Conservation (phyloP, 148 eudicot genomes). For the Pharnaceum exiguum region DNA sequence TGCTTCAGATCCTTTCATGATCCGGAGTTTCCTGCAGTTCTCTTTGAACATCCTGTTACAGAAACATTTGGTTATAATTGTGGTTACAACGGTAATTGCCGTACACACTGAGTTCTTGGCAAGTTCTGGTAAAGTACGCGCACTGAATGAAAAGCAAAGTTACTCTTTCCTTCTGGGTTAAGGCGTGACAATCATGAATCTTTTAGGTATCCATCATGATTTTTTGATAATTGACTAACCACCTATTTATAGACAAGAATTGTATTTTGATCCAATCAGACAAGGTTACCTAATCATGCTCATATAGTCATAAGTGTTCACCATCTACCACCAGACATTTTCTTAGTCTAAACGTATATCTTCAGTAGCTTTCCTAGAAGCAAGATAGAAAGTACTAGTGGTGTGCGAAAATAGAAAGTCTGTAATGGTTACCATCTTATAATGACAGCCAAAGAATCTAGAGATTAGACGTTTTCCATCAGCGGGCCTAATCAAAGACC, state of each 20-base stretch:
- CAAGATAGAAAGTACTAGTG: not conserved
- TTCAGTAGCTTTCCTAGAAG: not conserved
- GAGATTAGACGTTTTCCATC: slow-evolving; percentile 13
- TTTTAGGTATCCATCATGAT: too few species aligned
- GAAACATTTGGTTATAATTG: not conserved
- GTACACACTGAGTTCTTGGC: too few species aligned
- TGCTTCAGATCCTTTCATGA: slow-evolving; percentile 38
- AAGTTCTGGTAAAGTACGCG: too few species aligned
- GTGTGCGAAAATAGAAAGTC: not conserved
- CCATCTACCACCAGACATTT: too few species aligned
- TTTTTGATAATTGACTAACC: too few species aligned
- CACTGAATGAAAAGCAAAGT: too few species aligned
- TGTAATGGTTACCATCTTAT: not conserved
- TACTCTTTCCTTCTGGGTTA: too few species aligned
- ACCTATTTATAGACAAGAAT: too few species aligned
- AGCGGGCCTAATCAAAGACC: not conserved
- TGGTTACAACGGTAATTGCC: not conserved
- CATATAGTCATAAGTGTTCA: not conserved
- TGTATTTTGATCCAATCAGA: too few species aligned
- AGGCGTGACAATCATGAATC: too few species aligned
- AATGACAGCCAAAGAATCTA: slow-evolving; percentile 2
- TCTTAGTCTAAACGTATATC: not conserved
- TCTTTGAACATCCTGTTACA: slow-evolving; percentile 31
- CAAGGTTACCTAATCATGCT: not conserved
- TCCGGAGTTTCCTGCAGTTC: slow-evolving; percentile 34